Percentiles rank a stretch among this genome's conserved stretches.
Conservation (phyloP, 257 asterid genomes). For the Avicennia marina region DNA sequence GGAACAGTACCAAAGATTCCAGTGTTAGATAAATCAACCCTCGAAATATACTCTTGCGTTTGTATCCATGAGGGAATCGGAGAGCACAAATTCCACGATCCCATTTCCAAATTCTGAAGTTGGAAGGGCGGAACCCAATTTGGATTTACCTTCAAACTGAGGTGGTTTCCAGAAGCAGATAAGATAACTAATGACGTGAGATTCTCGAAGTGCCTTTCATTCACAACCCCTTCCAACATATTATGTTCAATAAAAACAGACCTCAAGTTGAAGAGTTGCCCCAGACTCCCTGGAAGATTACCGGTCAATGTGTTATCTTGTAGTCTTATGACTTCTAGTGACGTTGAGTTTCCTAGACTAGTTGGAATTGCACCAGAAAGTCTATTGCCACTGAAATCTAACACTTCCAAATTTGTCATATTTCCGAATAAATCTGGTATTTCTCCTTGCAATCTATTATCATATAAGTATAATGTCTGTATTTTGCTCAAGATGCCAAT, state of each 20-base stretch:
- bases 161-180: conserved; percentile 5
- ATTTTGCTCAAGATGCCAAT: conserved; percentile 18
- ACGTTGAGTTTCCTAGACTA: conserved; percentile 19
- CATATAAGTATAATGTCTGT: background rate
- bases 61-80: conserved; percentile 26
- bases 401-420: conserved; percentile 12
- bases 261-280: conserved; percentile 18
- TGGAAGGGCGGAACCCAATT: conserved; percentile 28
- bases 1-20: conserved; percentile 22
- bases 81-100: conserved; percentile 22
- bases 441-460: conserved; percentile 21
- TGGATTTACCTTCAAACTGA: conserved; percentile 17
- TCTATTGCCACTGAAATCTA: background rate
- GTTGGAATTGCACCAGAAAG: conserved; percentile 30
- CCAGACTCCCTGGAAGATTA: conserved; percentile 33
- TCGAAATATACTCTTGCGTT: background rate
- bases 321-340: background rate
- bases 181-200: background rate
- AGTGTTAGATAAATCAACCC: conserved; percentile 19
- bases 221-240: conserved; percentile 30
- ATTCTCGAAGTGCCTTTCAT: conserved; percentile 26
- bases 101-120: background rate
- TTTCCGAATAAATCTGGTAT: conserved; percentile 18
- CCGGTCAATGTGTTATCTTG: conserved; percentile 27
- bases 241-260: background rate